Percentiles rank a stretch among this genome's conserved stretches.
Evolutionary conservation across 1,139 yeast genomes (phyloP).

Genomic region (Scheffersomyces parashehatae): DNA sequence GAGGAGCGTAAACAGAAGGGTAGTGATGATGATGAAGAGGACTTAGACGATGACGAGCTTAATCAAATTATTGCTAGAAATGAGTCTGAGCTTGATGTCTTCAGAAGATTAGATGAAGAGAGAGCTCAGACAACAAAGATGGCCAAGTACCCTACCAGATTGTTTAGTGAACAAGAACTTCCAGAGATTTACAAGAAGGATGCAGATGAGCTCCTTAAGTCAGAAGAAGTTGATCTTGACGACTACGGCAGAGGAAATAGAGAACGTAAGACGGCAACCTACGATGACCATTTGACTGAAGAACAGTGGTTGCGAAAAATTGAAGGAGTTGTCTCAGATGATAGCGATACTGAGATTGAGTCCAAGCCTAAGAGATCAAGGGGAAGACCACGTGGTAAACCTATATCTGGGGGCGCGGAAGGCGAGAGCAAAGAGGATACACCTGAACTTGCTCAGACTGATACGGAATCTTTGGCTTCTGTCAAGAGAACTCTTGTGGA

Average conservation of each 20-base stretch:
- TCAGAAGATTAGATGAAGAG: constrained; percentile 59
- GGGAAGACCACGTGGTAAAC: constrained; percentile 28
- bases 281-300: constrained; percentile 73
- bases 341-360: constrained; percentile 26
- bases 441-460: constrained; percentile 5
- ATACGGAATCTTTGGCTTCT: constrained; percentile 5
- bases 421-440: constrained; percentile 10
- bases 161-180: constrained; percentile 60
- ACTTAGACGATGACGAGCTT: constrained; percentile 69
- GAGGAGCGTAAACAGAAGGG: constrained; percentile 54
- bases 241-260: constrained; percentile 66
- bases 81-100: constrained; percentile 56
- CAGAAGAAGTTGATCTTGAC: constrained; percentile 39
- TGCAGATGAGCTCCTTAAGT: constrained; percentile 52
- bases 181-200: constrained; percentile 60
- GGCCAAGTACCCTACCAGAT: constrained; percentile 48
- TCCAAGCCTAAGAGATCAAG: constrained; percentile 25
- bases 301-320: constrained; percentile 74
- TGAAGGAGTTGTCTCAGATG: constrained; percentile 48
- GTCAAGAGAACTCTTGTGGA: constrained; percentile 8
- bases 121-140: constrained; percentile 44
- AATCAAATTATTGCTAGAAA: constrained; percentile 72
- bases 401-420: constrained; percentile 5
- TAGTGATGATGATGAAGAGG: constrained; percentile 50
- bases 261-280: constrained; percentile 60